Percentiles rank a stretch among this genome's conserved stretches.
Conservation (phyloP, 768 basidiomycete genomes). For the Russula compacta region DNA sequence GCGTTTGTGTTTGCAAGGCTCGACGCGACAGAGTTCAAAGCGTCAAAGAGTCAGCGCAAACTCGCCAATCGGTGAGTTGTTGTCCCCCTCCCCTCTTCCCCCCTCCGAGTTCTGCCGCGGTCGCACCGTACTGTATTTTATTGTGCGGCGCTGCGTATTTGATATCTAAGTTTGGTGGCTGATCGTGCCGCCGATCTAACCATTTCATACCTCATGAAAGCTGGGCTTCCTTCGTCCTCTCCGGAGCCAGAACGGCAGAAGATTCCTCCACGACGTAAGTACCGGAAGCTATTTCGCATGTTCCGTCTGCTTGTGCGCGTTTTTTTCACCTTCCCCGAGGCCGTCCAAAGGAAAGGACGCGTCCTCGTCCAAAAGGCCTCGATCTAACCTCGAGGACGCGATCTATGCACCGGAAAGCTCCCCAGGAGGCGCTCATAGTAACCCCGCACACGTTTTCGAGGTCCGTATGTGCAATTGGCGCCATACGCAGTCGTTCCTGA, state of each 20-base stretch:
- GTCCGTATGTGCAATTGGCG: constrained; percentile 27
- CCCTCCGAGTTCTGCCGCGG: background rate
- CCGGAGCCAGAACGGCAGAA: constrained; percentile 27
- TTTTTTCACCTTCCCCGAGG: background rate
- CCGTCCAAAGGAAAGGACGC: background rate
- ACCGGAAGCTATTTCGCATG: background rate
- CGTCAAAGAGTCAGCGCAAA: constrained; percentile 68
- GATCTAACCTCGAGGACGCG: constrained; percentile 37
- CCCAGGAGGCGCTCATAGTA: constrained; percentile 25
- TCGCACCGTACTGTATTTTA: background rate
- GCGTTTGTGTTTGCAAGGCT: constrained; percentile 34
- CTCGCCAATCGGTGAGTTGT: constrained; percentile 52
- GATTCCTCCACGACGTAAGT: constrained; percentile 16
- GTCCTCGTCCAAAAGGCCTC: background rate
- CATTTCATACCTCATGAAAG: constrained; percentile 28
- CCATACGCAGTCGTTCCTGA: background rate
- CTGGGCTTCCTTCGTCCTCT: constrained; percentile 62
- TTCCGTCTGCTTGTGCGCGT: background rate
- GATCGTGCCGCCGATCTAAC: background rate
- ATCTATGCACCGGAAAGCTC: constrained; percentile 49
- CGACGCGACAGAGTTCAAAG: constrained; percentile 55
- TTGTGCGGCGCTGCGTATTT: background rate
- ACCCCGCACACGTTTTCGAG: constrained; percentile 48
- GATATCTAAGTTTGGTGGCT: background rate
- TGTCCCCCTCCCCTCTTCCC: background rate